Evolutionary conservation across 2,329 filamentous ascomycete genomes (phyloP), one percentile per base, ranked within the genome.

Genomic region (Alternaria sp.): DNA sequence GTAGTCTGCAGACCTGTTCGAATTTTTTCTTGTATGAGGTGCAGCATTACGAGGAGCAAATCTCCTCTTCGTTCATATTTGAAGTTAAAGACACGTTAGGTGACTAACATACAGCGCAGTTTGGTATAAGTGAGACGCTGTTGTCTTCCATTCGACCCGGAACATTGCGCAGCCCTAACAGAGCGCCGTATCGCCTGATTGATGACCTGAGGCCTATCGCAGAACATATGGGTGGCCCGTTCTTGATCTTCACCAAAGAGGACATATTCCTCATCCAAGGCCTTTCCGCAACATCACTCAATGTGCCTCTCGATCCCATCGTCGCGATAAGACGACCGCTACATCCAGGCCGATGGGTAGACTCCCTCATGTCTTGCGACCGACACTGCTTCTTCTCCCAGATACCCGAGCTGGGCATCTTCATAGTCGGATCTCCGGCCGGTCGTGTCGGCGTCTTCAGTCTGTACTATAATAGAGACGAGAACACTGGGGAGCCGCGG

Each of bases 401-500:
- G 54, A 87, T 94, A 1, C 90, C 90, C 0, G 89, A 92, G 69
- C 82, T 96, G 1, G 89, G 85, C n/a, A 81, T 93, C 13, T 86
- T 93, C 9, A 82, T 92, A 4, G 81, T 90, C 1, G 92, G 86
- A 0, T 90, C 89, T 11, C 85, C 89, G n/a, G 86, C 85, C 51
- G 92, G 92, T 0, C 85, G 88, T 9, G 90, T 88, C 0, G 84
- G 86, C 1, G 80, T 95, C 3, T 74, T 91, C 57, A 85, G 85
- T 1, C 77, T 93, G 25, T 91, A 90, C 6, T 67, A 67, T 17
- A 62, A 64, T 0, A 46, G 46, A 32, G 28, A 32, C 6, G 6
- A 32, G 32, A 47, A 10, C 87, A 86, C 4, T 81, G 81, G 15
- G 2, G 13, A 72, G 64, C 75, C 74, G 7, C 76, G 57, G 65